Evolutionary conservation across 768 basidiomycete species (phyloP).

Genomic region (Cystobasidium tubakii): DNA sequence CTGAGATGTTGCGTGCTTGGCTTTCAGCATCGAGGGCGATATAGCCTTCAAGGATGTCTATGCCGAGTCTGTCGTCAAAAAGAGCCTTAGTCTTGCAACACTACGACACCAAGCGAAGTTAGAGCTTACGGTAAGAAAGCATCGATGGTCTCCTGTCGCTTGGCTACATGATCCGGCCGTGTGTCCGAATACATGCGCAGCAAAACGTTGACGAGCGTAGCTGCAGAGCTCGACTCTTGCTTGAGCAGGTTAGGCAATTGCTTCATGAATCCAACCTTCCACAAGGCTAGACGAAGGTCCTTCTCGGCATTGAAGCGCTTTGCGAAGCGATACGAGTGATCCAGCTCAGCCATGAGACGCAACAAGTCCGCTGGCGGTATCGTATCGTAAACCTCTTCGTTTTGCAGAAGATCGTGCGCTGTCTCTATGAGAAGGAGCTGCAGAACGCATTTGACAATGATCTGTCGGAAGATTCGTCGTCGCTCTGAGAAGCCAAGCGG

Average conservation of each 20-base stretch:
- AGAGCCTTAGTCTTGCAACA: conserved; percentile 49
- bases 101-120: not conserved
- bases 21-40: conserved; percentile 80
- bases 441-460: conserved; percentile 98
- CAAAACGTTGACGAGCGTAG: conserved; percentile 85
- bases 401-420: conserved; percentile 88
- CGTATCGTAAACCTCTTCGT: conserved; percentile 79
- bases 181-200: conserved; percentile 89
- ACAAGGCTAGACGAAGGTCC: conserved; percentile 87
- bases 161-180: conserved; percentile 65
- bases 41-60: conserved; percentile 84
- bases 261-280: conserved; percentile 99
- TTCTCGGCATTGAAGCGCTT: conserved; percentile 97
- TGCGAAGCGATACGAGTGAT: conserved; percentile 96
- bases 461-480: conserved; percentile 74
- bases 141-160: conserved; percentile 62
- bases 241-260: conserved; percentile 94
- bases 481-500: conserved; percentile 41
- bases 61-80: conserved; percentile 69
- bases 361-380: conserved; percentile 92
- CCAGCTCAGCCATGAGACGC: conserved; percentile 86
- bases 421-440: conserved; percentile 94
- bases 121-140: conserved; percentile 62
- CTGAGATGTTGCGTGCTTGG: conserved; percentile 87
- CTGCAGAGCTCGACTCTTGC: conserved; percentile 94